Percentiles rank a stretch among this genome's conserved stretches.
Evolutionary conservation across 139 green algal genomes (phyloP).

Genomic region (Mesotaenium endlicherianum): DNA sequence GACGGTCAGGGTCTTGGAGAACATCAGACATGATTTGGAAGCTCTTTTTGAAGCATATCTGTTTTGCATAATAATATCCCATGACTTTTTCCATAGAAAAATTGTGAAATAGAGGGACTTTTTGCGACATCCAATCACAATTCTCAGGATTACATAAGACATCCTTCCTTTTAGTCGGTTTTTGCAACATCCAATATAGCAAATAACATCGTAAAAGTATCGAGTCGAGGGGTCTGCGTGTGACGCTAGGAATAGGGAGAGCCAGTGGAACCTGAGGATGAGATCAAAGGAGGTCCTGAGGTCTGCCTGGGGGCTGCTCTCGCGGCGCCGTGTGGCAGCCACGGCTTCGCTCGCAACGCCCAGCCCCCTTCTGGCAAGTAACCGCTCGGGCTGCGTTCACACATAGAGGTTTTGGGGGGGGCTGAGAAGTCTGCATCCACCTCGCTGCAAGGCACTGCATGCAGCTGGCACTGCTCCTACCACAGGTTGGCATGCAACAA

Average conservation of each 20-base stretch:
- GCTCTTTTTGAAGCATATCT: no score
- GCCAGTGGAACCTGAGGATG: conserved; percentile 52
- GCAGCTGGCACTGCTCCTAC: no score
- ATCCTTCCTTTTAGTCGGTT: background rate
- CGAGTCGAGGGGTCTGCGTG: no score
- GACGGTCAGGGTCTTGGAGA: no score
- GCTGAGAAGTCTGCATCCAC: background rate
- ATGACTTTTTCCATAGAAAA: no score
- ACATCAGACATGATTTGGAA: no score
- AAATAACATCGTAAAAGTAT: no score
- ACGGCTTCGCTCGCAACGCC: conserved; percentile 85
- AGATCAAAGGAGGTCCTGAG: conserved; percentile 74
- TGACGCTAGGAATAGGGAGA: background rate
- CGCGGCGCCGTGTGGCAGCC: conserved; percentile 79
- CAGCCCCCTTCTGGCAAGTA: conserved; percentile 75
- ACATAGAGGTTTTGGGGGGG: background rate
- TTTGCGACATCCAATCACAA: background rate
- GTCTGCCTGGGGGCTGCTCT: conserved; percentile 54
- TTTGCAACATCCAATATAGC: background rate
- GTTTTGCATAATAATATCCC: no score
- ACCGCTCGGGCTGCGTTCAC: conserved; percentile 78
- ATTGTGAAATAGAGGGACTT: no score
- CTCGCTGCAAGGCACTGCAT: no score
- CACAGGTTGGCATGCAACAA: no score
- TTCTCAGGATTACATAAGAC: background rate